Percentiles rank a stretch among this genome's conserved stretches.
Conservation (phyloP, 2,329 filamentous ascomycete species). For the Calycina marina region DNA sequence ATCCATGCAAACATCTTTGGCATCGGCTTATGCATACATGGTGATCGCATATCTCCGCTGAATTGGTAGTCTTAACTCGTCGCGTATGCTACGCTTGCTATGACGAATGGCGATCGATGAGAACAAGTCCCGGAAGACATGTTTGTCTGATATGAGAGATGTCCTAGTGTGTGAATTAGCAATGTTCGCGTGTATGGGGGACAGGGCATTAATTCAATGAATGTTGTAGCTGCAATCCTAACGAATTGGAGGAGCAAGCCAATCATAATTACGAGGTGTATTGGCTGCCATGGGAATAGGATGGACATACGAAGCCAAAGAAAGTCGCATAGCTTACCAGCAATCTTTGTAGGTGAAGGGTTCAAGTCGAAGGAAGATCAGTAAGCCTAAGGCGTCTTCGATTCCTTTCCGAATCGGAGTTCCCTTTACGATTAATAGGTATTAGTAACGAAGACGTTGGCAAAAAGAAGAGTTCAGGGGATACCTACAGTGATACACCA, state of each 20-base stretch:
- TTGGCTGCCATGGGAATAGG: neutral
- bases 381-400: conserved; percentile 62
- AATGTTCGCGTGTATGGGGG: no score
- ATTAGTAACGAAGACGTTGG: no score
- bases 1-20: no score
- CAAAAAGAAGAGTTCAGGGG: no score
- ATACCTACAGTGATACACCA: conserved; percentile 93
- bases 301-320: no score
- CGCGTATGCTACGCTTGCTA: conserved; percentile 65
- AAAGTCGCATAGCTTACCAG: no score
- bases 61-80: conserved; percentile 64
- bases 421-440: no score
- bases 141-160: conserved; percentile 46
- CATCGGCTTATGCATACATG: no score
- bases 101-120: conserved; percentile 65
- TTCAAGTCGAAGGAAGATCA: conserved; percentile 67
- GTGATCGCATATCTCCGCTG: conserved; percentile 82
- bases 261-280: no score
- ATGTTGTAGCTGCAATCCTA: conserved; percentile 37
- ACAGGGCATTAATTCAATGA: no score
- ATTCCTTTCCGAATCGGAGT: conserved; percentile 77
- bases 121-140: conserved; percentile 57
- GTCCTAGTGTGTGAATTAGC: conserved; percentile 58
- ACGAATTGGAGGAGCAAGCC: no score
- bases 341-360: conserved; percentile 54